Conservation (phyloP, 768 basidiomycete species). For the Suillus hirtellus region DNA sequence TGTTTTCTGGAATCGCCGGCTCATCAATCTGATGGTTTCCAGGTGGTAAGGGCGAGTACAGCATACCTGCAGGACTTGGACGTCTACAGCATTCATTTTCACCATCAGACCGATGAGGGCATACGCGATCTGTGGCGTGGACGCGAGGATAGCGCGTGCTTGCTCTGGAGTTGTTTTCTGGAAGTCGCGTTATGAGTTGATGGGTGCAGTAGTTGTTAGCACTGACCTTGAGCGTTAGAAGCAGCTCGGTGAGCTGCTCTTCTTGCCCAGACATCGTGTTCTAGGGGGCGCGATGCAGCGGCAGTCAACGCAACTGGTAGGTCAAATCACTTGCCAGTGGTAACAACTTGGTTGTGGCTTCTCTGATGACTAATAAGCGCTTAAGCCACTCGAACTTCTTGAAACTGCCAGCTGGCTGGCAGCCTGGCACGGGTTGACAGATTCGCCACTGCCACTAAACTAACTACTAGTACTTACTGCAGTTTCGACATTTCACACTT, state of each 20-base stretch:
- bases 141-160: conserved; percentile 66
- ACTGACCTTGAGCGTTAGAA: conserved; percentile 67
- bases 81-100: conserved; percentile 69
- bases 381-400: background rate
- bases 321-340: background rate
- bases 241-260: conserved; percentile 72
- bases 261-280: conserved; percentile 53
- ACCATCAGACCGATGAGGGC: conserved; percentile 79
- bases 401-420: background rate
- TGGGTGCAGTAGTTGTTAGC: background rate
- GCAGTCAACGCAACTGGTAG: background rate
- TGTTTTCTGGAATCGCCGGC: conserved; percentile 48
- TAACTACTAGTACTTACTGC: background rate
- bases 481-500: background rate
- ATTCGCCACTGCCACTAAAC: no score
- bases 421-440: no score
- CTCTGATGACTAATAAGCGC: background rate
- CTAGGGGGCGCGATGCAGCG: background rate
- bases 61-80: conserved; percentile 73
- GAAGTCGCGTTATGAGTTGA: conserved; percentile 7
- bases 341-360: background rate
- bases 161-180: conserved; percentile 77
- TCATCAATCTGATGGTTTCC: background rate
- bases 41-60: background rate
- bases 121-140: conserved; percentile 75